A percentile compares a stretch with the other conserved stretches of the same genome.
phyloP scores from a whole-genome alignment of 2,329 filamentous ascomycete genomes.

The Zalaria obscura region DNA sequence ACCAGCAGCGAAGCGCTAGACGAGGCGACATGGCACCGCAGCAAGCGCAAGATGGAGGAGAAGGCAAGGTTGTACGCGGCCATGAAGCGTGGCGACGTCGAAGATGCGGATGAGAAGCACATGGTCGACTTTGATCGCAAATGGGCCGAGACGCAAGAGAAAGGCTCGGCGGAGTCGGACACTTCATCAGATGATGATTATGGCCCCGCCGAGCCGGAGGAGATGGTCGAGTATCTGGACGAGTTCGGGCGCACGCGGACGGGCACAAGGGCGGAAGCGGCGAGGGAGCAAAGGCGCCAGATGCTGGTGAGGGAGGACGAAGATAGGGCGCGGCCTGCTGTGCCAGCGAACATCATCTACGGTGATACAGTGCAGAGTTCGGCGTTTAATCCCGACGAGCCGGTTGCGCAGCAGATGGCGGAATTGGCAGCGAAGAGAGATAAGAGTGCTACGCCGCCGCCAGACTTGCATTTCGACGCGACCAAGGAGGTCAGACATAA shows the following conservation, averaged over 20 bases:
- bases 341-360: conserved; percentile 61
- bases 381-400: conserved; percentile 67
- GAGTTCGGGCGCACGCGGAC: conserved; percentile 77
- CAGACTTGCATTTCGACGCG: conserved; percentile 74
- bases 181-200: conserved; percentile 23
- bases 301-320: conserved; percentile 42
- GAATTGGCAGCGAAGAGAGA: conserved; percentile 66
- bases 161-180: conserved; percentile 24
- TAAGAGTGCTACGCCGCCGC: conserved; percentile 64
- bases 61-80: conserved; percentile 80
- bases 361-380: conserved; percentile 73
- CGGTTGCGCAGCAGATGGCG: conserved; percentile 54
- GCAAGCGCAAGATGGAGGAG: conserved; percentile 72
- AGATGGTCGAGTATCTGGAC: conserved; percentile 76
- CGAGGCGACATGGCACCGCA: conserved; percentile 44
- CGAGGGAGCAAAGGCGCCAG: conserved; percentile 45
- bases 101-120: conserved; percentile 48
- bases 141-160: conserved; percentile 45
- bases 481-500: conserved; percentile 71
- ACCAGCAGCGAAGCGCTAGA: conserved; percentile 50
- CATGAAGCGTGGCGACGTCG: conserved; percentile 72
- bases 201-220: conserved; percentile 31
- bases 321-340: conserved; percentile 48
- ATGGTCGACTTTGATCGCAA: conserved; percentile 92
- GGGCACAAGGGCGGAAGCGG: conserved; percentile 56